Evolutionary conservation across 306 rosid species (phyloP).

Genomic region (Cicer cuneatum): DNA sequence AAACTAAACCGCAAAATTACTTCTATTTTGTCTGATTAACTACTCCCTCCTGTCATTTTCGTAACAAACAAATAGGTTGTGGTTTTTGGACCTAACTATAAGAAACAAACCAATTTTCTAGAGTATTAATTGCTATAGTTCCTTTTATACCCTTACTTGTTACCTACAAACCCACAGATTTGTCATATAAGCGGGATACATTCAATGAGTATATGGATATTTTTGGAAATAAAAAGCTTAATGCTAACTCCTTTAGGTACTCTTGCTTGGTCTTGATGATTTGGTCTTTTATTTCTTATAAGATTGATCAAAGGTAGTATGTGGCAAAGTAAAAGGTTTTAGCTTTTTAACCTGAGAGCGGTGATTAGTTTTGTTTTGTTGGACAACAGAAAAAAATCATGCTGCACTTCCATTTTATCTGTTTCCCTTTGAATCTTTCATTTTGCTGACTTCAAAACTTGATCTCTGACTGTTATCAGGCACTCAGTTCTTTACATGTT

Average conservation of each 20-base stretch:
- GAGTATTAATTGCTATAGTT: too few species aligned
- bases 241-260: too few species aligned
- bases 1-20: too few species aligned
- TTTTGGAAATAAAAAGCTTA: neutral
- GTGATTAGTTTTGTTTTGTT: conserved; percentile 24
- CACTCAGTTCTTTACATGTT: conserved; percentile 74
- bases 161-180: too few species aligned
- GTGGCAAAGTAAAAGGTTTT: neutral
- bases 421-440: conserved; percentile 31
- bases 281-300: neutral
- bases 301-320: neutral
- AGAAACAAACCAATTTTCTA: neutral
- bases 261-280: neutral
- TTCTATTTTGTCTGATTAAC: too few species aligned
- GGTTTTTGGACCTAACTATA: neutral
- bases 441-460: conserved; percentile 43
- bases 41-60: too few species aligned
- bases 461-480: conserved; percentile 56
- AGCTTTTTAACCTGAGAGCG: conserved; percentile 6
- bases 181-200: too few species aligned
- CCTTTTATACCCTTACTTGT: too few species aligned
- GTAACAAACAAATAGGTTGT: too few species aligned
- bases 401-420: conserved; percentile 37
- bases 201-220: neutral
- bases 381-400: conserved; percentile 33